Base-by-base conservation (phyloP, 2,329 filamentous ascomycete genomes). In the Cladophialophora bantiana region DNA sequence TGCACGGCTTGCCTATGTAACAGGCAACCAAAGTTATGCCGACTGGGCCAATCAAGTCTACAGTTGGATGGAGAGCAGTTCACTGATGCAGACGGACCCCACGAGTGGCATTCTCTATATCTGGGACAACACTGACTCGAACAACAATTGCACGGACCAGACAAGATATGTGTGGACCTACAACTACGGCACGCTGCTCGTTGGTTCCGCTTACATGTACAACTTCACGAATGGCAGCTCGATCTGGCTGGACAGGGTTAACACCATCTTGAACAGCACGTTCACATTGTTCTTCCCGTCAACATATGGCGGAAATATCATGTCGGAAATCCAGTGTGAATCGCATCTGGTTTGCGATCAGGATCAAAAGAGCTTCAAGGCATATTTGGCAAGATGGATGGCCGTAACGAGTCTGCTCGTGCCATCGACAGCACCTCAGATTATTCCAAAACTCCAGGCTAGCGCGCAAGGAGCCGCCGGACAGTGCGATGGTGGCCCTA, bases 1-100 rank as follows among this genome's bases (percentile, higher is more conserved):
- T 1, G 84, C 92, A 3, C 88, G 92, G 20, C 83, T 96, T 7
- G 90, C 90, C 0, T 84, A 89, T 13, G 94, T 92, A 78, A 96
- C 93, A 0, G 87, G 87, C 57, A 94, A 96, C 78, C 74, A 84
- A 59, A 94, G 90, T 0, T 96, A 96, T 75, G 83, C 85, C 7
- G 85, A 91, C n/a, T 93, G 90, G 90, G 92, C 92, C 0, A 83
- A 86, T 67, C 89, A 83, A 72, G 69, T 73, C 20, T 86, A 83
- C 79, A 82, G 87, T 69, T 89, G 86, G 86, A 84, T 82, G 50
- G 74, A 75, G 9, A 75, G 74, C 20, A 68, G 68, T 35, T 58
- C 64, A 6, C 31, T 72, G 63, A 60, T 72, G 59, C 64, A 71
- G 9, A 79, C 84, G 2, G 84, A 84, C 2, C 77, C 86, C 36